These are phyloP conservation scores for Starmerella vaccinii DNA, from an alignment of 805 yeast genomes.

Conservation along the genomic window DNA sequence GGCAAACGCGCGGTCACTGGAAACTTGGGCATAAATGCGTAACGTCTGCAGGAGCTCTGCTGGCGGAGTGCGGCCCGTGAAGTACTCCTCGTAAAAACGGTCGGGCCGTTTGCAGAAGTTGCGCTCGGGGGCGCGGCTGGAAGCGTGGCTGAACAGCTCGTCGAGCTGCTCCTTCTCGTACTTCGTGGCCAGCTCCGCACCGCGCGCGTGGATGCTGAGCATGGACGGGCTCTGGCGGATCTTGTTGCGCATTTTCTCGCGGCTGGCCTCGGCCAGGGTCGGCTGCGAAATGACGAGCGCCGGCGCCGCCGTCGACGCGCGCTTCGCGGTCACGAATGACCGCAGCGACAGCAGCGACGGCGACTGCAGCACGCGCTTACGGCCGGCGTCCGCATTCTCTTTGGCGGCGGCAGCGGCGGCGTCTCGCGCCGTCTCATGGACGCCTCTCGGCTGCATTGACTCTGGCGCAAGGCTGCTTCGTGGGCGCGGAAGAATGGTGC, in stretches of 20 bases:
- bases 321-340: slow-evolving; percentile 1
- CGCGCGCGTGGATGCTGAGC: slow-evolving; percentile 32
- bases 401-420: neutral
- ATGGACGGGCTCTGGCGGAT: slow-evolving; percentile 43
- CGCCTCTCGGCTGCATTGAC: neutral
- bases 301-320: neutral
- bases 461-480: neutral
- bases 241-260: slow-evolving; percentile 45
- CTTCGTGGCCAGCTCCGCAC: slow-evolving; percentile 24
- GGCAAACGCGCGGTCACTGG: slow-evolving; percentile 37
- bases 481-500: neutral
- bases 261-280: slow-evolving; percentile 44
- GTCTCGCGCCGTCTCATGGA: neutral
- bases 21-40: slow-evolving; percentile 35
- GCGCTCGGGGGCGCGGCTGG: neutral
- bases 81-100: slow-evolving; percentile 39
- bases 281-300: slow-evolving; percentile 43
- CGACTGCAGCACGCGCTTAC: slow-evolving; percentile 4
- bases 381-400: neutral
- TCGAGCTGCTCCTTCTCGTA: slow-evolving; percentile 26
- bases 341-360: slow-evolving; percentile 14
- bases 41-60: slow-evolving; percentile 41
- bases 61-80: slow-evolving; percentile 37
- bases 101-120: slow-evolving; percentile 27
- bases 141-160: slow-evolving; percentile 28